Base-by-base conservation (phyloP, 2,329 filamentous ascomycete species). In the Onygenales sp. region DNA sequence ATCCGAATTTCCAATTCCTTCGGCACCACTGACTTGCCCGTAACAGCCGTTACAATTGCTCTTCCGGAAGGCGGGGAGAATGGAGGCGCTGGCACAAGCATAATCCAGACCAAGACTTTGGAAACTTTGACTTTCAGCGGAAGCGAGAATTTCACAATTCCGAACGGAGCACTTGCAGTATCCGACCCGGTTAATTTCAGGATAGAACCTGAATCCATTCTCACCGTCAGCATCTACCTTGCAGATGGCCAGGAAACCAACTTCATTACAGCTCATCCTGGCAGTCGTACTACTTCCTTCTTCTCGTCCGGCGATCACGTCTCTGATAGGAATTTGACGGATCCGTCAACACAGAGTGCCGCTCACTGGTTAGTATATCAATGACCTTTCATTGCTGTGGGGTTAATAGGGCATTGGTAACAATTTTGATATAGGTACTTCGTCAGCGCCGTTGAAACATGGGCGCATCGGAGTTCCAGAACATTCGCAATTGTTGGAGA, bases 1-100 rank as follows among this genome's bases (percentile, higher is more conserved):
- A 67, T 87, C 38, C 78, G 80, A 45, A 73, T 87, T 50, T 84
- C 82, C 43, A 87, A 87, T 62, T 79, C 77, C 0, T 86, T 87
- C 58, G 83, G 84, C 2, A 65, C 73, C 1, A 80, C 75, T 38
- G 76, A 81, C 57, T 71, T 87, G 2, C 75, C 79, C 44, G 79
- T 87, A 58, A 82, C 79, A 0, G 75, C 76, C 1, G 79, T 79
- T 1, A 79, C 80, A 0, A 65, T 87, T 5, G 79, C 81, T 0
- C 68, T 83, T 0, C 77, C 84, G 5, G 43, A n/a, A 0, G 41
- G 54, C 8, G 51, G 58, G 6, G 61, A 69, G 3, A 77, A 77
- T 36, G 78, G 79, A 45, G 73, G 73, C 4, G 75, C 79, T 9
- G 82, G 81, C 5, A 73, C 75, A 1, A 72, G 75, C 38, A 69